Evolutionary conservation across 371 early-diverging fungal species (phyloP).

Genomic region (Saksenaea vasiformis): DNA sequence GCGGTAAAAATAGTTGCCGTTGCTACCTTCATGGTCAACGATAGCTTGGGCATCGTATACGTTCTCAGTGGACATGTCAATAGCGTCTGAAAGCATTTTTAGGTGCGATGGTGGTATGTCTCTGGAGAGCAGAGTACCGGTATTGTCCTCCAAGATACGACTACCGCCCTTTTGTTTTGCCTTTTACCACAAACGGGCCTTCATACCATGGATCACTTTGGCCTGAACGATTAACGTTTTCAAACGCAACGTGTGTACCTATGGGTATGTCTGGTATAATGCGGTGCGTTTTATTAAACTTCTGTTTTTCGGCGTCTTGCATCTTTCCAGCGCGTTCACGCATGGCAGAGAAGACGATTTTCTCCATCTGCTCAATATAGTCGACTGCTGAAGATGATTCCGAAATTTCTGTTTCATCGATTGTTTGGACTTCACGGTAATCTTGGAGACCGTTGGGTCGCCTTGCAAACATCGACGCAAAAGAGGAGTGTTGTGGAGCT

Average conservation of each 20-base stretch:
- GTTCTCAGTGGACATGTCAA: not conserved
- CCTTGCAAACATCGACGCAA: slow-evolving; percentile 19
- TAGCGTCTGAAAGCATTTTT: slow-evolving; percentile 14
- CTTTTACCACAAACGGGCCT: slow-evolving; percentile 11
- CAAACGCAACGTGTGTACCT: slow-evolving; percentile 5
- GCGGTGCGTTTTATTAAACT: not conserved
- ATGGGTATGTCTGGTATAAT: slow-evolving; percentile 8
- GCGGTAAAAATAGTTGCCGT: not conserved
- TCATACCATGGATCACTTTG: slow-evolving; percentile 9
- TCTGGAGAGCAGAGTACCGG: slow-evolving; percentile 1
- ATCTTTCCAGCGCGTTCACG: not conserved
- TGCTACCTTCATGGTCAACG: not conserved
- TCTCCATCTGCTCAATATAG: slow-evolving; percentile 6
- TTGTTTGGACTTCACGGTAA: slow-evolving; percentile 1
- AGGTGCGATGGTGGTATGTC: slow-evolving; percentile 3
- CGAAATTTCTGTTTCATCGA: not conserved
- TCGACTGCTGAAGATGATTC: not conserved
- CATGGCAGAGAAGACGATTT: slow-evolving; percentile 14
- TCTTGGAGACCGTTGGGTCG: slow-evolving; percentile 13
- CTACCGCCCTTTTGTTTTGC: slow-evolving; percentile 11
- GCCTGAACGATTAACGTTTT: not conserved
- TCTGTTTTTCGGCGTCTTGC: not conserved
- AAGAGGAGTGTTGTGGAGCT: slow-evolving; percentile 6
- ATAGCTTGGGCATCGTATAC: slow-evolving; percentile 12
- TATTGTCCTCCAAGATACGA: slow-evolving; percentile 8